A percentile compares a stretch with the other conserved stretches of the same genome.
Conservation (phyloP, 1,284 basidiomycete species). For the Trametes pubescens region DNA sequence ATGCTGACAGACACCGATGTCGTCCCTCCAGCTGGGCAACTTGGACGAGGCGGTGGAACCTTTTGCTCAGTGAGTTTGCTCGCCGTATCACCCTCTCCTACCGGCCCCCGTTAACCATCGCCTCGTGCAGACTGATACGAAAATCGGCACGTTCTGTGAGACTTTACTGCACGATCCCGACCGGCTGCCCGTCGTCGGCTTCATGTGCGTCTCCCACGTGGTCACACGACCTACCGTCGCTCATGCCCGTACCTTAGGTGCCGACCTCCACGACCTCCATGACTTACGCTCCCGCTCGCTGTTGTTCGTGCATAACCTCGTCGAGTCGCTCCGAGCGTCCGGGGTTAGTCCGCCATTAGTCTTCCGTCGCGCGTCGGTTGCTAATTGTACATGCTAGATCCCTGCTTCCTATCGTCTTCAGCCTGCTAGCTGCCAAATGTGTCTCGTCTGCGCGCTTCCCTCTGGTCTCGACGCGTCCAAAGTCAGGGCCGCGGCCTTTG, state of each 20-base stretch:
- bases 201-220: slow-evolving; percentile 53
- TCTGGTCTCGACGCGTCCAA: slow-evolving; percentile 51
- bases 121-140: slow-evolving; percentile 50
- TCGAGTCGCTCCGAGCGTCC: slow-evolving; percentile 63
- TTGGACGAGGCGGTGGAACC: slow-evolving; percentile 62
- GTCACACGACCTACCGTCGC: slow-evolving; percentile 26
- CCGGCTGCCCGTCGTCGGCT: slow-evolving; percentile 63
- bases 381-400: slow-evolving; percentile 49
- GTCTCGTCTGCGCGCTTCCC: slow-evolving; percentile 60
- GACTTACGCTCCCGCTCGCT: slow-evolving; percentile 69
- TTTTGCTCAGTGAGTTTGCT: slow-evolving; percentile 59
- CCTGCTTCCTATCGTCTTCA: slow-evolving; percentile 66
- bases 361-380: not conserved
- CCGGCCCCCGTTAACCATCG: slow-evolving; percentile 6
- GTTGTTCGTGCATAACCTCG: slow-evolving; percentile 69
- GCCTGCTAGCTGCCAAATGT: slow-evolving; percentile 67
- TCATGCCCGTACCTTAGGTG: slow-evolving; percentile 46
- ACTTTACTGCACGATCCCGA: slow-evolving; percentile 71
- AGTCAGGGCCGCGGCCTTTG: slow-evolving; percentile 51
- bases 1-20: slow-evolving; percentile 21
- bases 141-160: slow-evolving; percentile 52
- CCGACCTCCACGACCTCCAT: slow-evolving; percentile 73
- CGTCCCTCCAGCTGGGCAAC: slow-evolving; percentile 51
- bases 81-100: not conserved
- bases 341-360: slow-evolving; percentile 53